Evolutionary conservation across 75 land plant genomes (phyloP).

Genomic region (Pinus tabuliformis): DNA sequence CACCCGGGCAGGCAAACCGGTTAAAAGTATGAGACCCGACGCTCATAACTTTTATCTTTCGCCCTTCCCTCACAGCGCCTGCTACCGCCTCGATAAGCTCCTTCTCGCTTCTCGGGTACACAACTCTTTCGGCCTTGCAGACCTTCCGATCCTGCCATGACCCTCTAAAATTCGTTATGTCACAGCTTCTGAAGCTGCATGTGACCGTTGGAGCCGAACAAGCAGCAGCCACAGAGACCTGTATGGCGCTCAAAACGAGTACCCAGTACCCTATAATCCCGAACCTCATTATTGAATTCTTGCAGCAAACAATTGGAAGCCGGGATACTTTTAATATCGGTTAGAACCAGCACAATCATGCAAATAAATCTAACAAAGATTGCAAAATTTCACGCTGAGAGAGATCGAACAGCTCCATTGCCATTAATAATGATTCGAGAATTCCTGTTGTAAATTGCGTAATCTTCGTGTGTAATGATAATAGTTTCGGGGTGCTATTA

Average conservation of each 20-base stretch:
- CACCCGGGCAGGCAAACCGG: conserved; percentile 35
- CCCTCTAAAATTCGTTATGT: conserved; percentile 18
- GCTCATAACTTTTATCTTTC: conserved; percentile 37
- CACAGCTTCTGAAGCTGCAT: conserved; percentile 8
- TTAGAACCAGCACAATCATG: background rate
- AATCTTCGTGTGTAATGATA: background rate
- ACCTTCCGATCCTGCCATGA: conserved; percentile 19
- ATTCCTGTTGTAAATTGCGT: background rate
- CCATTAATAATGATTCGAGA: background rate
- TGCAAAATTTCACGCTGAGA: too few relatives aligned
- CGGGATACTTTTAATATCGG: background rate
- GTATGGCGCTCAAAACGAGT: background rate
- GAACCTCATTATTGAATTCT: too few relatives aligned
- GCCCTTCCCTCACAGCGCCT: conserved; percentile 13
- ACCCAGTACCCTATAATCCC: background rate
- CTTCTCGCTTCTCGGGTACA: conserved; percentile 24
- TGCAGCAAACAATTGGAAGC: too few relatives aligned
- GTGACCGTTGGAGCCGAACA: conserved; percentile 5
- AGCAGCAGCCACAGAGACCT: background rate
- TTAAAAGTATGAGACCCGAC: conserved; percentile 16
- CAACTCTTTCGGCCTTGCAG: conserved; percentile 21
- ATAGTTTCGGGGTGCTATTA: background rate
- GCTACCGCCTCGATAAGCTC: conserved; percentile 39
- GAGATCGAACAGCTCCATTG: background rate
- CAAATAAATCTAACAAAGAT: background rate